phyloP scores from a whole-genome alignment of 495 filamentous ascomycete genomes.

The Xylaria grammica region DNA sequence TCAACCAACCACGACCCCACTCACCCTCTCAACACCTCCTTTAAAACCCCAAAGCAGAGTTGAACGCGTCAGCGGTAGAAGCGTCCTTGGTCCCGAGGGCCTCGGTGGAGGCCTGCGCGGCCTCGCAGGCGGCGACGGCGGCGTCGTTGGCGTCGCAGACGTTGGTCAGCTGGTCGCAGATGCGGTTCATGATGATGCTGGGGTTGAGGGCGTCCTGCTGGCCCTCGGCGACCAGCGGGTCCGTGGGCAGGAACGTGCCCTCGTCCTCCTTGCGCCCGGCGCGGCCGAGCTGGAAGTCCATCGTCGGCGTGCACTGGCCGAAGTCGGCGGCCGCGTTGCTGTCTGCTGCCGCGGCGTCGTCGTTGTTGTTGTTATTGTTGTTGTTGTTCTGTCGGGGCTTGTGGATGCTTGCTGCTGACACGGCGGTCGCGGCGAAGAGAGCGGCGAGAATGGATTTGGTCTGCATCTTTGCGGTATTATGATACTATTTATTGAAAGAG shows the following conservation, averaged over 20 bases:
- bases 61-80: constrained; percentile 44
- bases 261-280: constrained; percentile 46
- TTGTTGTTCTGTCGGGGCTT: constrained; percentile 4
- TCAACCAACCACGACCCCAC: no score
- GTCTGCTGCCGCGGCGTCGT: background rate
- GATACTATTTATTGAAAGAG: background rate
- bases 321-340: constrained; percentile 42
- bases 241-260: constrained; percentile 58
- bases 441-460: constrained; percentile 36
- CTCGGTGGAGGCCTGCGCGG: constrained; percentile 45
- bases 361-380: background rate
- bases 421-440: constrained; percentile 33
- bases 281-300: constrained; percentile 57
- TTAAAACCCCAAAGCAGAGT: constrained; percentile 44
- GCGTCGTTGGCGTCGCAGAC: constrained; percentile 60
- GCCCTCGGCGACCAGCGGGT: constrained; percentile 52
- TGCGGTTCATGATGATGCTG: constrained; percentile 65
- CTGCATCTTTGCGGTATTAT: constrained; percentile 33
- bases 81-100: constrained; percentile 42
- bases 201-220: constrained; percentile 57
- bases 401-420: background rate
- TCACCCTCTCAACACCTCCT: background rate
- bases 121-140: constrained; percentile 51
- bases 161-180: constrained; percentile 61
- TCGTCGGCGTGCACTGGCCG: constrained; percentile 56